Evolutionary conservation across 1,284 basidiomycete species (phyloP).

Genomic region (Megacollybia platyphylla): DNA sequence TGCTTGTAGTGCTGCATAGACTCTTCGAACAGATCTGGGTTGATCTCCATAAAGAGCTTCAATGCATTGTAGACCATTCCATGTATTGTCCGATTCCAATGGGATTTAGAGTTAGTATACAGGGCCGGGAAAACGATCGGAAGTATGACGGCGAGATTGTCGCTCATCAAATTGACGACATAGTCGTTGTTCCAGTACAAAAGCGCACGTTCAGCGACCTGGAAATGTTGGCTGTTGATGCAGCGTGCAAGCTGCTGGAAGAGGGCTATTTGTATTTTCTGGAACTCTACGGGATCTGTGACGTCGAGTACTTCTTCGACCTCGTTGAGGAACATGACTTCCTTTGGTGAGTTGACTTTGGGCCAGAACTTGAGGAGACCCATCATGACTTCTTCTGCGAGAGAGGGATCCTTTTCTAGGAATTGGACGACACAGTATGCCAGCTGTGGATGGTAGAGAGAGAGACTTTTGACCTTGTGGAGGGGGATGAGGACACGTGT

Average conservation of each 20-base stretch:
- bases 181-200: conserved; percentile 99
- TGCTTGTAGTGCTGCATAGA: conserved; percentile 92
- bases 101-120: conserved; percentile 92
- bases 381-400: conserved; percentile 94
- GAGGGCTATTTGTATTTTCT: conserved; percentile 88
- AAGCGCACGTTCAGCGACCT: conserved; percentile 89
- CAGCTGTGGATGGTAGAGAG: conserved; percentile 95
- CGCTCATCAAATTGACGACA: conserved; percentile 98
- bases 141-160: conserved; percentile 82
- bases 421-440: conserved; percentile 99
- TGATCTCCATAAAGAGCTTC: conserved; percentile 99
- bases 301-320: conserved; percentile 99
- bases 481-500: conserved; percentile 92
- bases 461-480: conserved; percentile 96
- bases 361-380: conserved; percentile 97
- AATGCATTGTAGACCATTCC: conserved; percentile 98
- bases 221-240: conserved; percentile 99
- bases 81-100: conserved; percentile 99
- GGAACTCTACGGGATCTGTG: conserved; percentile 93
- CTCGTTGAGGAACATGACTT: conserved; percentile 99
- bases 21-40: conserved; percentile 90
- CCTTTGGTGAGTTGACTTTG: conserved; percentile 99
- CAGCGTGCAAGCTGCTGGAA: conserved; percentile 95
- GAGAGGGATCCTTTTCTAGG: conserved; percentile 87
- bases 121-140: conserved; percentile 98